Evolutionary conservation across 768 basidiomycete species (phyloP), one percentile per base, ranked within the genome.

Genomic region (Lactarius deliciosus): DNA sequence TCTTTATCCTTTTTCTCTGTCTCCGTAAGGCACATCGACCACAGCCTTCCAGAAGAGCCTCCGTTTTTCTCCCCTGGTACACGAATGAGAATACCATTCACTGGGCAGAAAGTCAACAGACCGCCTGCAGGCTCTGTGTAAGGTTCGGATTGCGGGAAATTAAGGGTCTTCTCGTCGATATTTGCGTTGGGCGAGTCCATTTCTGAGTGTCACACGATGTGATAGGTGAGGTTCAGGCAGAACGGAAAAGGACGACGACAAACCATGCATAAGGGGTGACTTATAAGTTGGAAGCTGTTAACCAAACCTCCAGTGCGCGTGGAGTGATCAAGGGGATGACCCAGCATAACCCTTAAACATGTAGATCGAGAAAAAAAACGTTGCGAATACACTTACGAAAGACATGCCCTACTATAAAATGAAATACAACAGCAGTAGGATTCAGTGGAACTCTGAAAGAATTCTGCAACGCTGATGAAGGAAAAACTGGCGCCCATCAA

Each of bases 1-100:
- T 53, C 34, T 25, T 30, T 58, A 34, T 63, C 61, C 20, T 56
- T 28, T 13, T 59, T 54, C 36, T 66, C 61, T 7, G 61, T 36
- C 32, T 58, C 57, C 18, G 25, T 13, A 40, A 66, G 54, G 34
- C 61, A 65, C 41, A 57, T 61, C 18, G 64, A 65, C 64, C 53
- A 56, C 9, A 58, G 43, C 30, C 32, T 58, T 16, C 47, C 38
- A 15, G 38, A 40, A 40, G 38, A 9, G 34, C 57, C 56, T 10
- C 38, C 61, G 15, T 16, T 16, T 11, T 57, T 53, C 28, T 55
- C 53, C 10, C 50, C 50, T 60, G 22, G 15, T 38, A 34, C 18
- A 25, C 7, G 54, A 38, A 32, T 65, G 18, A 61, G 41, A 34
- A 10, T 3, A 18, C 5, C 5, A 13, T 7, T 32, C 6, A 32